phyloP scores from a whole-genome alignment of 495 filamentous ascomycete species.

The Aspergillus diversus region DNA sequence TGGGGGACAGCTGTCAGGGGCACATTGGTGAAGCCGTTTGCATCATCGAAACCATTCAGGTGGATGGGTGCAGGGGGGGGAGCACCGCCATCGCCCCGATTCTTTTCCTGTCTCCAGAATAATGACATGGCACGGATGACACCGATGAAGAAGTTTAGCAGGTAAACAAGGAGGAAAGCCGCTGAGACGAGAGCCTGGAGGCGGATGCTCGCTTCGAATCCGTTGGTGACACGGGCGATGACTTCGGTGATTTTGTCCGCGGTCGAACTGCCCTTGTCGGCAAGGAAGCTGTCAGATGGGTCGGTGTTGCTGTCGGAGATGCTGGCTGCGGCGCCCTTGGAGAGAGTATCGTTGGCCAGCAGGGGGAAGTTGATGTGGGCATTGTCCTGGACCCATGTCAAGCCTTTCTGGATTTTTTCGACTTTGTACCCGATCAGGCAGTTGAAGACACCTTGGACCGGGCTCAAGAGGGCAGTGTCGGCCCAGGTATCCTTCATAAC shows the following conservation, averaged over 20 bases:
- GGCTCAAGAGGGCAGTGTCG: constrained; percentile 72
- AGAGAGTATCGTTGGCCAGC: constrained; percentile 81
- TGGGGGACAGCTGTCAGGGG: constrained; percentile 37
- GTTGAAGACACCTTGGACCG: constrained; percentile 71
- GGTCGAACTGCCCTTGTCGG: constrained; percentile 35
- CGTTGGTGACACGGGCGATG: constrained; percentile 64
- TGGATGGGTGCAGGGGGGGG: constrained; percentile 23
- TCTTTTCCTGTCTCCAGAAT: constrained; percentile 43
- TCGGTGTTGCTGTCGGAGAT: constrained; percentile 57
- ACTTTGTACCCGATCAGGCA: constrained; percentile 80
- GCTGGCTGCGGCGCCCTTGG: constrained; percentile 70
- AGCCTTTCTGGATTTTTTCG: constrained; percentile 73
- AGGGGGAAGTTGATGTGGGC: constrained; percentile 81
- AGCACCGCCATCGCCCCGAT: constrained; percentile 53
- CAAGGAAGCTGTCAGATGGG: constrained; percentile 52
- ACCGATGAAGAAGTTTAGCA: constrained; percentile 76
- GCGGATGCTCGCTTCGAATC: constrained; percentile 65
- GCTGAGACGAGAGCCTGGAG: constrained; percentile 78
- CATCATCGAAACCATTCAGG: constrained; percentile 2
- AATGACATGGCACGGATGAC: constrained; percentile 64
- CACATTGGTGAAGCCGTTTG: constrained; percentile 36
- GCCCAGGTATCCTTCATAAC: constrained; percentile 79
- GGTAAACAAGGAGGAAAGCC: constrained; percentile 70
- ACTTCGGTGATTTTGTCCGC: constrained; percentile 81
- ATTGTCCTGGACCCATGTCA: constrained; percentile 87